Evolutionary conservation across 2,329 filamentous ascomycete genomes (phyloP), one percentile per base, ranked within the genome.

Genomic region (Aspergillus sergii): DNA sequence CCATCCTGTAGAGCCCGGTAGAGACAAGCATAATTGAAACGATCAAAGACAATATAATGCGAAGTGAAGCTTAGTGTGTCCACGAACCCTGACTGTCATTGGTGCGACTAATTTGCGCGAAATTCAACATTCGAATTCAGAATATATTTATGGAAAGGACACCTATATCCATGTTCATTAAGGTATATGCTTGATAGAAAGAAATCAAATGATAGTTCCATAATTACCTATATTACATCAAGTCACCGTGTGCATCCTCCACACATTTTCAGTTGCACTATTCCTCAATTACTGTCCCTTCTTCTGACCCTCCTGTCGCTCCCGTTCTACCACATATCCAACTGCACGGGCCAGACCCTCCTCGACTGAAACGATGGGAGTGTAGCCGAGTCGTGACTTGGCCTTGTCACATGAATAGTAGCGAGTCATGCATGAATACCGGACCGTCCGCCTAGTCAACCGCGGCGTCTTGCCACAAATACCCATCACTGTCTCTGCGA

Each of bases 371-470:
- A 83, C 76, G 53, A 80, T 69, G n/a, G 82, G 80, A 46, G 61
- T 59, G 68, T 84, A 84, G 19, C 79, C 80, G 12, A 83, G 72
- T 56, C 80, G 73, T 56, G 66, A 67, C 73, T 80, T 83, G 28
- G 82, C 79, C 69, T 83, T 83, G 23, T 80, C 76, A 60, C 79
- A 79, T 34, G 77, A 81, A 64, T 79, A 84, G 68, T 80, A 84
- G 43, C 82, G 78, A 48, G 80, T 79, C 78, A 83, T 82, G 67
- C 78, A 81, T 56, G 81, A 81, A 69, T 81, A 83, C 43, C 80
- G 77, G 63, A 83, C 79, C 23, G 73, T 76, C 62, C 80, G 76
- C 51, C 77, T 73, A 11, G 79, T 82, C 64, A 84, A 67, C 53
- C 78, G 78, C n/a, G 81, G 81, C 48, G 77, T 79, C 65, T 81